phyloP scores from a whole-genome alignment of 75 land plant species.

The Cupressus sempervirens region DNA sequence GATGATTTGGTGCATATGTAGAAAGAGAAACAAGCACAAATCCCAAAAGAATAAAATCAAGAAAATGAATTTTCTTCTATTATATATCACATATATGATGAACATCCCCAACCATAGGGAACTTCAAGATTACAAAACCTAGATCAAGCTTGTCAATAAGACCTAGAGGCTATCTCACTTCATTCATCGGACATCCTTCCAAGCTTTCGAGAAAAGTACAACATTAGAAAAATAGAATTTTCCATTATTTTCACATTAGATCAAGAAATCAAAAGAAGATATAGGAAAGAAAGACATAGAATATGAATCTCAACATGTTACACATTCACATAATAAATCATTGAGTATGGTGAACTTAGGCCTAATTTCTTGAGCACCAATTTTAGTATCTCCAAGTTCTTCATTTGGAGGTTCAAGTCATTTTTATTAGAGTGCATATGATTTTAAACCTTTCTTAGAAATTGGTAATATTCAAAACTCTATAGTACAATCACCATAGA shows the following conservation, averaged over 20 bases:
- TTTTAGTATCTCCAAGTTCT: conserved; percentile 17
- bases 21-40: conserved; percentile 19
- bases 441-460: conserved; percentile 16
- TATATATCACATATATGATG: conserved; percentile 10
- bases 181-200: conserved; percentile 11
- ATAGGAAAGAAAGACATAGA: conserved; percentile 5
- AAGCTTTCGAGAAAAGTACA: conserved; percentile 12
- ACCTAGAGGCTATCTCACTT: conserved; percentile 11
- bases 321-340: conserved; percentile 29
- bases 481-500: conserved; percentile 10
- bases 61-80: conserved; percentile 14
- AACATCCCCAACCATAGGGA: conserved; percentile 19
- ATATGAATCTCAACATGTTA: conserved; percentile 21
- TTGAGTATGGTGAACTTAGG: conserved; percentile 20
- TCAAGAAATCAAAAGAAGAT: conserved; percentile 20
- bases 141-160: conserved; percentile 20
- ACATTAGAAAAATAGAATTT: conserved; percentile 16
- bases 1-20: conserved; percentile 7
- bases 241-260: conserved; percentile 1
- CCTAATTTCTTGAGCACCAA: conserved; percentile 15
- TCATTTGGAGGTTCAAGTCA: conserved; percentile 16
- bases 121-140: conserved; percentile 9
- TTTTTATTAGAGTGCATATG: conserved; percentile 15
- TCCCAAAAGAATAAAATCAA: conserved; percentile 15
- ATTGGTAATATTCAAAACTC: conserved; percentile 2